A percentile compares a stretch with the other conserved stretches of the same genome.
These are phyloP conservation scores for Falciphora oryzae DNA, from an alignment of 2,329 filamentous ascomycete genomes.

Conservation along the genomic window DNA sequence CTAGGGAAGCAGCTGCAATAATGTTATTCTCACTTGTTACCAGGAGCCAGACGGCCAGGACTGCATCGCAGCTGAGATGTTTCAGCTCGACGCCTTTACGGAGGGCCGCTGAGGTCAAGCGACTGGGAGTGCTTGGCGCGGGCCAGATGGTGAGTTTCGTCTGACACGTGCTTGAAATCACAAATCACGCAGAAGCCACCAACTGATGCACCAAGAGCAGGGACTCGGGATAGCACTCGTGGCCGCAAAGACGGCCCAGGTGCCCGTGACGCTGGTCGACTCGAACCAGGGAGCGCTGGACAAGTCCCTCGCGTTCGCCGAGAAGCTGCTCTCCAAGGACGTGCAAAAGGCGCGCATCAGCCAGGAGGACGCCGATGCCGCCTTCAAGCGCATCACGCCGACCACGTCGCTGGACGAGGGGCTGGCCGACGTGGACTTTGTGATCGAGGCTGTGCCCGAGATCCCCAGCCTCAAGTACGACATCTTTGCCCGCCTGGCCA, in stretches of 20 bases:
- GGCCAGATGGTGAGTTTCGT: slow-evolving; percentile 77
- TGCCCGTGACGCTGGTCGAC: slow-evolving; percentile 84
- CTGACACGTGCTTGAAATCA: slow-evolving; percentile 30
- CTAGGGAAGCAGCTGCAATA: neutral
- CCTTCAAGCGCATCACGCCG: slow-evolving; percentile 62
- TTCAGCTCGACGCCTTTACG: slow-evolving; percentile 66
- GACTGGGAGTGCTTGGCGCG: slow-evolving; percentile 84
- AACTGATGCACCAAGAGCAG: slow-evolving; percentile 38
- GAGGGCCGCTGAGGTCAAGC: slow-evolving; percentile 69
- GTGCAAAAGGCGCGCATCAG: slow-evolving; percentile 82
- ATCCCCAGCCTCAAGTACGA: slow-evolving; percentile 80
- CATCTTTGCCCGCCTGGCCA: slow-evolving; percentile 78
- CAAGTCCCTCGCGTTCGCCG: slow-evolving; percentile 52
- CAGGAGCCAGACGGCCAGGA: slow-evolving; percentile 20
- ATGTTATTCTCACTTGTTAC: slow-evolving; percentile 17
- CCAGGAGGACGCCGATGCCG: slow-evolving; percentile 69
- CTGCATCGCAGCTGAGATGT: slow-evolving; percentile 39
- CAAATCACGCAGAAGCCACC: too few relatives aligned
- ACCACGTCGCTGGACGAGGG: slow-evolving; percentile 65
- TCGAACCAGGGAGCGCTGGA: slow-evolving; percentile 77
- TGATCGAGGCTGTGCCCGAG: slow-evolving; percentile 96
- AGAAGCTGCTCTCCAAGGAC: slow-evolving; percentile 91
- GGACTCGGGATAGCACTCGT: slow-evolving; percentile 94
- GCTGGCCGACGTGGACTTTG: slow-evolving; percentile 82
- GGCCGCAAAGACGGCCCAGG: slow-evolving; percentile 73